phyloP scores from a whole-genome alignment of 2,329 filamentous ascomycete genomes.

The Botrytis porri region DNA sequence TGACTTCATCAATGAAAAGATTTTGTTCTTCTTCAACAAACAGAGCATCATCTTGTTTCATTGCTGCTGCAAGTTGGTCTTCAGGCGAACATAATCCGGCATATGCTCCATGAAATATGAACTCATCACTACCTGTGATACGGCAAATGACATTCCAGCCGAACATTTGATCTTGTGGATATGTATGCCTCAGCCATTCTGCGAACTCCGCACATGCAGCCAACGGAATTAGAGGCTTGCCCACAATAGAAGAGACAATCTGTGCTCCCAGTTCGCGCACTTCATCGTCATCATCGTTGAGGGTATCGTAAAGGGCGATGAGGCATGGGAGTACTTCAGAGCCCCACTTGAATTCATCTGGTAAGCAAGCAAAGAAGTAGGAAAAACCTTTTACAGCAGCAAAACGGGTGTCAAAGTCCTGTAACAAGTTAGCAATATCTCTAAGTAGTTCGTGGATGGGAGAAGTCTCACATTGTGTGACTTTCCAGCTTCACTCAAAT shows the following conservation, averaged over 20 bases:
- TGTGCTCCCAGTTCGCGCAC: slow-evolving; percentile 56
- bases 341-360: slow-evolving; percentile 15
- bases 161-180: slow-evolving; percentile 16
- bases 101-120: background rate
- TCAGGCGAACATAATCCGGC: slow-evolving; percentile 37
- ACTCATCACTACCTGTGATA: slow-evolving; percentile 26
- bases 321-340: slow-evolving; percentile 50
- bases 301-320: slow-evolving; percentile 67
- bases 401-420: slow-evolving; percentile 64
- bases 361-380: slow-evolving; percentile 42
- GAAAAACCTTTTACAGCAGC: slow-evolving; percentile 58
- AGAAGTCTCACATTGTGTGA: slow-evolving; percentile 47
- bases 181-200: slow-evolving; percentile 21
- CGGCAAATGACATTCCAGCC: slow-evolving; percentile 24
- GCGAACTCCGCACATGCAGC: slow-evolving; percentile 24
- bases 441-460: background rate
- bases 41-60: slow-evolving; percentile 62
- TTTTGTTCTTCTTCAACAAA: slow-evolving; percentile 93
- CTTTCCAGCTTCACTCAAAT: slow-evolving; percentile 49
- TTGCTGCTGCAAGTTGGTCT: slow-evolving; percentile 45
- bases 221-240: slow-evolving; percentile 42
- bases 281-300: slow-evolving; percentile 92
- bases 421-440: slow-evolving; percentile 13
- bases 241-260: slow-evolving; percentile 42
- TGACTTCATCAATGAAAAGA: slow-evolving; percentile 80